Base-by-base conservation (phyloP, 2,329 filamentous ascomycete genomes). In the Didymosphaeria variabile region DNA sequence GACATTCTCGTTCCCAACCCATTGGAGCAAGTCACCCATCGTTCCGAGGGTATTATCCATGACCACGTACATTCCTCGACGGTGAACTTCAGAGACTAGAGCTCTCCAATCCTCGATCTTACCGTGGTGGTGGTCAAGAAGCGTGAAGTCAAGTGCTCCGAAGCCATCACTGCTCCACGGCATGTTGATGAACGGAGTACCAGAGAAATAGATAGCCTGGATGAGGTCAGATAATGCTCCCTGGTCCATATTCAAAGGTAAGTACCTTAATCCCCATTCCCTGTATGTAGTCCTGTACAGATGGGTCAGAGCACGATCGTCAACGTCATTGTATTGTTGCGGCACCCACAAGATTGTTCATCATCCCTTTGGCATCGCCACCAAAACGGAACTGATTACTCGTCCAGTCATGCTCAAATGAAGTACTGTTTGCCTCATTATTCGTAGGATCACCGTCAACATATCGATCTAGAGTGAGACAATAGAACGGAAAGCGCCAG, bases 401-500 rank as follows among this genome's bases (percentile, higher is more conserved):
- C 67, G 81, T 82, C 58, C 83, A 74, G 69, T 90, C 87, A 71
- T 88, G 85, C 67, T 90, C 87, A 73, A 85, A 90, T 3, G 81
- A 64, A 0, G 87, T 89, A 10, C 81, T 84, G 71, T 90, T 90
- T 46, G 83, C 83, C 67, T 89, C 84, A 71, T 90, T 87, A 69
- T 90, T 90, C 2, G 80, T 81, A 8, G 88, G 87, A 67, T 90
- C 85, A 21, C 88, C 88, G 67, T 90, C 89, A 45, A 88, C 86
- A 67, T 86, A 90, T 61, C 86, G 80, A 72, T 90, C 88, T 12
- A 89, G 75, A 70, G 89, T 88, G 49, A 90, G 77, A 9, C 86
- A 88, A 72, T 90, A 90, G 69, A 89, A 86, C 0, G 88, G 88
- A 62, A 90, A 84, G 29, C 88, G 82, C 88, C 88, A 90, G 66